Evolutionary conservation across 495 filamentous ascomycete species (phyloP), one percentile per base, ranked within the genome.

Genomic region (Xylaria bambusicola): DNA sequence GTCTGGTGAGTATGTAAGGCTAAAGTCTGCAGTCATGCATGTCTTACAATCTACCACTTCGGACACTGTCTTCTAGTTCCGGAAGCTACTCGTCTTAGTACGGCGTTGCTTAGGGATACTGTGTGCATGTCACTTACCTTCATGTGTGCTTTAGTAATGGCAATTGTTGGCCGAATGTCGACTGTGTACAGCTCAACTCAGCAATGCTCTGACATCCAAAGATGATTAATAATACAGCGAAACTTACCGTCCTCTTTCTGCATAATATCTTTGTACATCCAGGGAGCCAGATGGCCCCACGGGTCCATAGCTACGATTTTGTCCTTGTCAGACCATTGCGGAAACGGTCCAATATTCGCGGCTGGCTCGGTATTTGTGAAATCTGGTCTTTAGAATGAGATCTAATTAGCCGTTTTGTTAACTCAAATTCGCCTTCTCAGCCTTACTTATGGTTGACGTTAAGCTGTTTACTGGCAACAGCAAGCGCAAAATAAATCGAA

Each of bases 221-320:
- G 9, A 3, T 29, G 33, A 56, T 31, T n/a, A n/a, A n/a, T n/a
- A n/a, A 17, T 20, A 55, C 12, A 20, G 26, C 24, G 9, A 7
- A 21, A 26, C 60, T 70, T 63, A 77, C 81, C 74, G 62, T 86
- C 77, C 36, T 93, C 85, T 33, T 84, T 83, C 17, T 84, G 74
- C 58, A 92, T 90, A 18, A 78, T 71, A 56, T 89, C 82, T 38
- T 85, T 84, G 75, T 83, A 92, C 13, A 91, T 71, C 89, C 87
- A 93, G 15, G 93, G 92, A 5, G 88, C 86, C 60, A 96, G 78
- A 73, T 98, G 94, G 6, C 94, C 94, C 63, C 86, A 88, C 6
- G 94, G 94, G 73, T 98, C 94, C 90, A 98, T 96, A 26, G 94
- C 89, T 23, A 98, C 94, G 59, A 98, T 97, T 79, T 96, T 97